Conservation (phyloP, 768 basidiomycete genomes). For the Psilocybe subaeruginosa region DNA sequence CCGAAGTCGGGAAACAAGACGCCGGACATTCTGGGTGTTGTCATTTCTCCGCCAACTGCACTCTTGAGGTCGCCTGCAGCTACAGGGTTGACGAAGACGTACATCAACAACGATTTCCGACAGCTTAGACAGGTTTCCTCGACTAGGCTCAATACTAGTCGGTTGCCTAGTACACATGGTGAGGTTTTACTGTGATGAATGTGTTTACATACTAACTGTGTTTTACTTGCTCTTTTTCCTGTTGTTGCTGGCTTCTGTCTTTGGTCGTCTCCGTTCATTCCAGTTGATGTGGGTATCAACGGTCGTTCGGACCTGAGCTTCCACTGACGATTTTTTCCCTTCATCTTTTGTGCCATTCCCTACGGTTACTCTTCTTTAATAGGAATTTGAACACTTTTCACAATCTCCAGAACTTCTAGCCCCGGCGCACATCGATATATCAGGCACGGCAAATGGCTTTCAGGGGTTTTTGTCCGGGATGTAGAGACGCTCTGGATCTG, state of each 20-base stretch:
- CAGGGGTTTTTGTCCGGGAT: constrained; percentile 11
- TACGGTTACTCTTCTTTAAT: neutral
- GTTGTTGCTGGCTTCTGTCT: neutral
- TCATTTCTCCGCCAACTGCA: constrained; percentile 73
- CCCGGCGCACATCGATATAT: constrained; percentile 6
- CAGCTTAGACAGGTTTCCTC: constrained; percentile 69
- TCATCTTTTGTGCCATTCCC: neutral
- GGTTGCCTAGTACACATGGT: constrained; percentile 86
- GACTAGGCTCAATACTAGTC: constrained; percentile 81
- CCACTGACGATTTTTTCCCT: constrained; percentile 14
- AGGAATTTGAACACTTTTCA: constrained; percentile 19
- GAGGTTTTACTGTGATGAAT: constrained; percentile 17
- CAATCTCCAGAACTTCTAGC: constrained; percentile 16
- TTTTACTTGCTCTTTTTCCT: neutral
- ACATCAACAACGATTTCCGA: constrained; percentile 80
- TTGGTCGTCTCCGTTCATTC: neutral
- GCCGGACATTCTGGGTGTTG: constrained; percentile 63
- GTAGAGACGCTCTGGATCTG: neutral
- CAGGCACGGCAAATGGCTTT: constrained; percentile 3
- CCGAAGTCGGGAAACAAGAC: constrained; percentile 54
- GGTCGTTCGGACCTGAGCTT: constrained; percentile 30
- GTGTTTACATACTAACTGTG: neutral
- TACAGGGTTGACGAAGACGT: constrained; percentile 83
- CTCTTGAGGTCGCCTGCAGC: constrained; percentile 71
- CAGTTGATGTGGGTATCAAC: constrained; percentile 46